These are phyloP conservation scores for Pseudohalonectria lignicola DNA, from an alignment of 2,329 filamentous ascomycete genomes.

Conservation along the genomic window DNA sequence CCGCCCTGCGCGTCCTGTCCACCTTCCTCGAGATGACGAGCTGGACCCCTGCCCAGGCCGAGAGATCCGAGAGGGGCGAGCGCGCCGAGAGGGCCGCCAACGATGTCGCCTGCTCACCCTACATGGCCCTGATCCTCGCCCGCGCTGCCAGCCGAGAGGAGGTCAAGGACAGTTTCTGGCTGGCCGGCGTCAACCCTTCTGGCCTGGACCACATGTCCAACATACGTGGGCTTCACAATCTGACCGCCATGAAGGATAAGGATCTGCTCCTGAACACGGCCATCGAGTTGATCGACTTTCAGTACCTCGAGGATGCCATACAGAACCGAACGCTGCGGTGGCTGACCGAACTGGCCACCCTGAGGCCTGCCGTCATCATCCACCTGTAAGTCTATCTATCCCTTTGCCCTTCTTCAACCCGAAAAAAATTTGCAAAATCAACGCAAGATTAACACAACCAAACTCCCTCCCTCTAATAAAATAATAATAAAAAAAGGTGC, in stretches of 20 bases:
- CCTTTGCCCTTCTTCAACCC: background rate
- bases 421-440: background rate
- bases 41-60: slow-evolving; percentile 14
- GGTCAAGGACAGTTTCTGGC: slow-evolving; percentile 51
- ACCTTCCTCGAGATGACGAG: slow-evolving; percentile 47
- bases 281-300: slow-evolving; percentile 56
- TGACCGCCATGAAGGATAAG: slow-evolving; percentile 41
- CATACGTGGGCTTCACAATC: slow-evolving; percentile 28
- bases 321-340: slow-evolving; percentile 49
- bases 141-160: slow-evolving; percentile 47
- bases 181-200: slow-evolving; percentile 39
- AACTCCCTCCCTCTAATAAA: no score
- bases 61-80: slow-evolving; percentile 15
- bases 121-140: slow-evolving; percentile 48
- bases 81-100: slow-evolving; percentile 6
- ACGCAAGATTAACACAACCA: no score
- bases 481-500: slow-evolving; percentile 24
- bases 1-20: slow-evolving; percentile 48
- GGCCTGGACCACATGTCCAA: slow-evolving; percentile 26
- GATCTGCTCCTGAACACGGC: slow-evolving; percentile 52
- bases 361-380: slow-evolving; percentile 43
- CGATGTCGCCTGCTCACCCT: slow-evolving; percentile 37
- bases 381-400: slow-evolving; percentile 37
- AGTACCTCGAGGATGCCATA: slow-evolving; percentile 49
- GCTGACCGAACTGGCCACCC: slow-evolving; percentile 45